These are phyloP conservation scores for Aplosporella prunicola DNA, from an alignment of 2,329 filamentous ascomycete species.

Conservation along the genomic window DNA sequence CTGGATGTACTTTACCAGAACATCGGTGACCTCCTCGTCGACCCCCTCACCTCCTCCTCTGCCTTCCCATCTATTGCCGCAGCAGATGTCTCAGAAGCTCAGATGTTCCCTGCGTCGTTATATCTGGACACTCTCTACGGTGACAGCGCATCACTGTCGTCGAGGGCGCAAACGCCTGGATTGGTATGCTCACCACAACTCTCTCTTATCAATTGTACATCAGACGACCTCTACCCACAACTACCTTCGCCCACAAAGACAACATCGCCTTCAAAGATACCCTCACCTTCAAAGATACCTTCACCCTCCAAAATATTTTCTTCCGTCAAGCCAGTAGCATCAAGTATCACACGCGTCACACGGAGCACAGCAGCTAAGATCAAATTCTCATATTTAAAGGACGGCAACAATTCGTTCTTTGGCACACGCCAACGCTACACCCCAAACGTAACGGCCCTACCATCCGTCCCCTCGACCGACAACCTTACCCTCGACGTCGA, in stretches of 20 bases:
- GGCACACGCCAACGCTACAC: slow-evolving; percentile 51
- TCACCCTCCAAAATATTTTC: slow-evolving; percentile 1
- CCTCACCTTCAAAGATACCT: slow-evolving; percentile 3
- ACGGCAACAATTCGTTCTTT: slow-evolving; percentile 44
- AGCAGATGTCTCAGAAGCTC: slow-evolving; percentile 73
- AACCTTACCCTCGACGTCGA: slow-evolving; percentile 50
- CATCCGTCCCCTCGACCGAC: slow-evolving; percentile 64
- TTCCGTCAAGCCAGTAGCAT: slow-evolving; percentile 26
- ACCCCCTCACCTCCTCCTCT: slow-evolving; percentile 44
- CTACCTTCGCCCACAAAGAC: slow-evolving; percentile 1
- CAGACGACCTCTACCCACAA: slow-evolving; percentile 2
- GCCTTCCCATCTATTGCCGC: slow-evolving; percentile 65
- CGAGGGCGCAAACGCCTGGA: slow-evolving; percentile 37
- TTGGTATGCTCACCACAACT: slow-evolving; percentile 7
- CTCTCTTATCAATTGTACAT: slow-evolving; percentile 1
- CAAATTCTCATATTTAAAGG: slow-evolving; percentile 34
- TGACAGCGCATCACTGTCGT: slow-evolving; percentile 44
- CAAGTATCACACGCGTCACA: slow-evolving; percentile 18
- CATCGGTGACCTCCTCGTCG: slow-evolving; percentile 61
- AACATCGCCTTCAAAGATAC: not conserved
- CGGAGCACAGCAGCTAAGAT: slow-evolving; percentile 20
- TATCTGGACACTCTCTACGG: slow-evolving; percentile 74
- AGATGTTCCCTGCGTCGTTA: slow-evolving; percentile 60
- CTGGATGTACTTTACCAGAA: slow-evolving; percentile 85
- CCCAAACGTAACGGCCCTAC: slow-evolving; percentile 60